These are phyloP conservation scores for Xylariaceae sp. DNA, from an alignment of 2,329 filamentous ascomycete species.

Conservation along the genomic window DNA sequence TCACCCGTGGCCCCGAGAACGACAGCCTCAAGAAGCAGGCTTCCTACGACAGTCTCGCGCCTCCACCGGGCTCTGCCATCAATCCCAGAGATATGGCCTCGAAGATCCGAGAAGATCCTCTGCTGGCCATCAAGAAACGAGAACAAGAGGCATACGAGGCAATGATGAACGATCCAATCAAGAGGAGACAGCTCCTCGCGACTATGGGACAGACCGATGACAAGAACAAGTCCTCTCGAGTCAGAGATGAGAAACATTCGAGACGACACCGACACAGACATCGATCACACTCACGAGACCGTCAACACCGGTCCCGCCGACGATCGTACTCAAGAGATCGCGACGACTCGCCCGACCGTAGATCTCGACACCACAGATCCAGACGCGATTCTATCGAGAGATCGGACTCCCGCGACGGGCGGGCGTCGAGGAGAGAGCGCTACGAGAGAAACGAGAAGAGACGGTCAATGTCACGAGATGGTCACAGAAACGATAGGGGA, in stretches of 20 bases:
- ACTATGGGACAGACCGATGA: conserved; percentile 55
- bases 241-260: conserved; percentile 42
- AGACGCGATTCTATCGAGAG: conserved; percentile 44
- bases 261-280: conserved; percentile 37
- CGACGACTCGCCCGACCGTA: conserved; percentile 36
- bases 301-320: conserved; percentile 40
- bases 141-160: conserved; percentile 78
- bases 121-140: conserved; percentile 89
- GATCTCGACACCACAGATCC: conserved; percentile 34
- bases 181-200: conserved; percentile 62
- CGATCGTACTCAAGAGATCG: conserved; percentile 36
- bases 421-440: conserved; percentile 19
- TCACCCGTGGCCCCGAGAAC: conserved; percentile 76
- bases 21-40: conserved; percentile 77
- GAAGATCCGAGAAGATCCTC: conserved; percentile 87
- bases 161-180: conserved; percentile 74
- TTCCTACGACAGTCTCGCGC: conserved; percentile 56
- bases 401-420: conserved; percentile 28
- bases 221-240: conserved; percentile 31
- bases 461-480: conserved; percentile 19
- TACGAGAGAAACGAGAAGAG: conserved; percentile 19
- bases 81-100: conserved; percentile 73
- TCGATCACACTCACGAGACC: conserved; percentile 30
- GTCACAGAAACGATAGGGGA: conserved; percentile 11
- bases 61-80: conserved; percentile 61